These are phyloP conservation scores for Aegilops sharonensis DNA, from an alignment of 176 grass and related monocot species.

Conservation along the genomic window DNA sequence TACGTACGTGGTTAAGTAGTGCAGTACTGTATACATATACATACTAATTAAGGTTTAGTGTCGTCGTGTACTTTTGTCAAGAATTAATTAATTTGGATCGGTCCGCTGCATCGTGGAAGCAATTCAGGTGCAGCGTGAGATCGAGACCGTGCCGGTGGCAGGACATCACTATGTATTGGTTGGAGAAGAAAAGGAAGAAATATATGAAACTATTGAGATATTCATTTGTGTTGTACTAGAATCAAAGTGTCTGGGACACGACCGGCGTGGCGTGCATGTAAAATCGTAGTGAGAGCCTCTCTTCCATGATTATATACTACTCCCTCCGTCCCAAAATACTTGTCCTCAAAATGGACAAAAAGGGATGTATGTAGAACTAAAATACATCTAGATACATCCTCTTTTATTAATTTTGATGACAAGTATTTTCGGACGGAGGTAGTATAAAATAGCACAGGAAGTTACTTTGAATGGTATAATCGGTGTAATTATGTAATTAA, in stretches of 20 bases:
- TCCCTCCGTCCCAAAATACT: too few relatives aligned
- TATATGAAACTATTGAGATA: background rate
- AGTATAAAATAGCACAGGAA: too few relatives aligned
- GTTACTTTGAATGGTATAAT: too few relatives aligned
- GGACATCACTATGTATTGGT: background rate
- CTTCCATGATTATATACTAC: background rate
- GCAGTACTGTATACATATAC: background rate
- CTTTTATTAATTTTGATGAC: too few relatives aligned
- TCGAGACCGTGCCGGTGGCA: background rate
- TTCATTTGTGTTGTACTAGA: background rate
- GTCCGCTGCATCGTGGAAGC: conserved; percentile 4
- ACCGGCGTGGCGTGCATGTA: background rate
- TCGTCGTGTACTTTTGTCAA: background rate
- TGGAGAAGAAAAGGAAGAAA: background rate
- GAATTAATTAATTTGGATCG: background rate
- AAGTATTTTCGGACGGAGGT: too few relatives aligned
- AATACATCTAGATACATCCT: too few relatives aligned
- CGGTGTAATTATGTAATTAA: too few relatives aligned
- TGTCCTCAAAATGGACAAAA: too few relatives aligned
- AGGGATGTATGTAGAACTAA: too few relatives aligned
- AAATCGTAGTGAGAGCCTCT: background rate
- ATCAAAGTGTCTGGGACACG: background rate
- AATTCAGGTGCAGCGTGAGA: background rate
- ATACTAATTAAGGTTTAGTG: background rate
- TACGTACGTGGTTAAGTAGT: background rate